Evolutionary conservation across 139 green algal genomes (phyloP), one percentile per base, ranked within the genome.

Genomic region (Zygnema circumcarinatum): DNA sequence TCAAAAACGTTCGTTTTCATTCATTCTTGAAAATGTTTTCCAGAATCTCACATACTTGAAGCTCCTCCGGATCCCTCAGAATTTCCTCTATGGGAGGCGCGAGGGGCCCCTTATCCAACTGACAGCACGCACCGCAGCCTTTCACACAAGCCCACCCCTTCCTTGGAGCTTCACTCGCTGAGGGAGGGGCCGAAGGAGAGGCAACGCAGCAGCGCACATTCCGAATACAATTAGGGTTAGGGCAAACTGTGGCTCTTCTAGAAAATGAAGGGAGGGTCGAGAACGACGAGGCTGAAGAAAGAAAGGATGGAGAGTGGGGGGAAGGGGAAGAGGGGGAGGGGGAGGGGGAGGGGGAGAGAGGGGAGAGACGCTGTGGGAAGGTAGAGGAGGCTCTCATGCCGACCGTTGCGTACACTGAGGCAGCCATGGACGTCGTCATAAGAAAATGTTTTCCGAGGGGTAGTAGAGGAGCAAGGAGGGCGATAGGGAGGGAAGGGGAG

Each of bases 61-160:
- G 38, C 67, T 90, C 86, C 36, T 47, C 67, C 22, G 80, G 81
- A 52, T 90, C 80, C n/a, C n/a, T 38, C 79, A 90, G 38, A 40
- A 88, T 80, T 1, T 84, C 41, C 33, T 90, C 86, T n/a, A 90
- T 40, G 29, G 81, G 75, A 36, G 81, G 86, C 79, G 81, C 86
- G 21, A 36, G 35, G 1, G 85, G 83, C 74, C 83, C 83, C 83
- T 88, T 88, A 21, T 90, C 81, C 81, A 90, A 35, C 38, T 85
- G 41, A 73, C 86, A 90, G 67, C 86, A 90, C n/a, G 86, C 86
- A 22, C 86, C 86, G 81, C 86, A 90, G 0, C 80, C n/a, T 40
- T 89, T 84, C 31, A 90, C 41, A 53, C 86, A 90, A 25, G 81
- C 81, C 86, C 86, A 90, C 35, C 62, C 33, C 81, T 40, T 81